phyloP scores from a whole-genome alignment of 179 eudicot species.

The Patellifolia procumbens region DNA sequence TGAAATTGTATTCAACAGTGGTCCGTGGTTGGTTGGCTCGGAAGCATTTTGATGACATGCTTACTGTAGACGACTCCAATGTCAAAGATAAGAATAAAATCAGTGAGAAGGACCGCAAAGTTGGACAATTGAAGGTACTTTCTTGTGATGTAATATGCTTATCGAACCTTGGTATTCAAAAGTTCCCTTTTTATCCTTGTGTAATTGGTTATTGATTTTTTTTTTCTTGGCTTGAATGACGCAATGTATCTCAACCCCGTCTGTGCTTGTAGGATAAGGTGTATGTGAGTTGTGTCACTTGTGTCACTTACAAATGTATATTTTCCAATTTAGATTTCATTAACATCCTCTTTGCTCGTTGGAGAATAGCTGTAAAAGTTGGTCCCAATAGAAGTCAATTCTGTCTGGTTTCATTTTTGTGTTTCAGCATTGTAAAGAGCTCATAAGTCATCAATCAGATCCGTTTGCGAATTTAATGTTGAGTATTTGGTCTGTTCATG shows the following conservation, averaged over 20 bases:
- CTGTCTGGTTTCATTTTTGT: neutral
- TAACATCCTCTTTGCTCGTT: neutral
- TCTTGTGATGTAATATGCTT: neutral
- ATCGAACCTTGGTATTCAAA: neutral
- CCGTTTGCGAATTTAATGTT: neutral
- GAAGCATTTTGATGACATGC: conserved; percentile 45
- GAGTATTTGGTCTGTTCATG: neutral
- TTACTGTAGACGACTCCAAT: conserved; percentile 30
- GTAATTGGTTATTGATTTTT: too few species aligned
- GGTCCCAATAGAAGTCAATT: neutral
- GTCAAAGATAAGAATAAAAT: conserved; percentile 26
- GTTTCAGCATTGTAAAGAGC: neutral
- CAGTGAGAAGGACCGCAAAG: conserved; percentile 34
- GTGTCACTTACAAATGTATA: neutral
- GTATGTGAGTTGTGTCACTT: too few species aligned
- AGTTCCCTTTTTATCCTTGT: neutral
- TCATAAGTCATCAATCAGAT: neutral
- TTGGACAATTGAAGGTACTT: conserved; percentile 57
- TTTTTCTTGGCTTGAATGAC: neutral
- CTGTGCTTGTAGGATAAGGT: neutral
- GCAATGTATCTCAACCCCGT: neutral
- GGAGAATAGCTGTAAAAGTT: neutral
- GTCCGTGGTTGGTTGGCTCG: conserved; percentile 82
- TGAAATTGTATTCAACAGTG: conserved; percentile 43
- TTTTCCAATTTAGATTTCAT: neutral